These are phyloP conservation scores for Globisporangium nunn DNA, from an alignment of 352 stramenopile genomes.

Conservation along the genomic window DNA sequence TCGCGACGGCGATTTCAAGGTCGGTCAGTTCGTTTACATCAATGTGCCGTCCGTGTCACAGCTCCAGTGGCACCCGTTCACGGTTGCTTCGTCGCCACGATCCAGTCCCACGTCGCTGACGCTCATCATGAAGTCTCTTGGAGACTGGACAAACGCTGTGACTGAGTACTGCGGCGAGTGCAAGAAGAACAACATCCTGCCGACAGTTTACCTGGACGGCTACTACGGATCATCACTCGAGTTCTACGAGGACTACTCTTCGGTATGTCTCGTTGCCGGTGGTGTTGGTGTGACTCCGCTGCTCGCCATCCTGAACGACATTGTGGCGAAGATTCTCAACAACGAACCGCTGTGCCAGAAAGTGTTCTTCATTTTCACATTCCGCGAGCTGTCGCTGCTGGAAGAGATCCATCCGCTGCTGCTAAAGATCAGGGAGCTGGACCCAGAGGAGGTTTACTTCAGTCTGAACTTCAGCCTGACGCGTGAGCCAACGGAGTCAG, in stretches of 20 bases:
- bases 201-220: constrained; percentile 23
- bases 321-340: constrained; percentile 15
- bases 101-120: constrained; percentile 13
- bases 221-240: constrained; percentile 19
- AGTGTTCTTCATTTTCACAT: constrained; percentile 31
- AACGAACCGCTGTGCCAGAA: constrained; percentile 9
- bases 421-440: constrained; percentile 16
- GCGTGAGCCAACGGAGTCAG: constrained; percentile 2
- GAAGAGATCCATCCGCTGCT: constrained; percentile 30
- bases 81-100: constrained; percentile 17
- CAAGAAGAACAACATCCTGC: constrained; percentile 11
- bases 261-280: constrained; percentile 16
- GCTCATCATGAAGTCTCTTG: constrained; percentile 19
- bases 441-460: constrained; percentile 19
- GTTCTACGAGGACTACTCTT: constrained; percentile 18
- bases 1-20: constrained; percentile 13
- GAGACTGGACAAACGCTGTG: constrained; percentile 18
- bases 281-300: constrained; percentile 22
- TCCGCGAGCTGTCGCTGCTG: constrained; percentile 29
- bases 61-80: constrained; percentile 30
- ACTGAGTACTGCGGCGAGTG: constrained; percentile 14
- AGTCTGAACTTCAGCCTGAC: constrained; percentile 21
- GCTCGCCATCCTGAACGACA: constrained; percentile 24
- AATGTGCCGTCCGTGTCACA: constrained; percentile 26
- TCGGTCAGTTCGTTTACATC: constrained; percentile 21